These are phyloP conservation scores for Penicillium malachiteum DNA, from an alignment of 495 filamentous ascomycete species.

Conservation along the genomic window DNA sequence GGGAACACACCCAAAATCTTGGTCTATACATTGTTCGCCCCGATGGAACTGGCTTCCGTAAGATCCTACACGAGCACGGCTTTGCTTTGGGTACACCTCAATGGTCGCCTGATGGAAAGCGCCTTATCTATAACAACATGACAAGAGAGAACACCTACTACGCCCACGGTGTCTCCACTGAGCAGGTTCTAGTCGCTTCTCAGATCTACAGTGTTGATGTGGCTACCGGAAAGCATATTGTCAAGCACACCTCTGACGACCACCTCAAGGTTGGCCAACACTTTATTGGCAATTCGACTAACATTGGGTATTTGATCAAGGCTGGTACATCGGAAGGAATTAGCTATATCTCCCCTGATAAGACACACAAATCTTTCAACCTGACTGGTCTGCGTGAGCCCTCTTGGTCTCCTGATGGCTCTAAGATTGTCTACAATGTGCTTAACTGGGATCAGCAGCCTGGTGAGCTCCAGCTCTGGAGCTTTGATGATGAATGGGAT, in stretches of 20 bases:
- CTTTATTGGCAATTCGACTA: not conserved
- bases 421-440: slow-evolving; percentile 3
- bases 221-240: slow-evolving; percentile 3
- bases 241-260: not conserved
- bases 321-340: slow-evolving; percentile 1
- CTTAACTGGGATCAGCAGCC: not conserved
- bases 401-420: slow-evolving; percentile 12
- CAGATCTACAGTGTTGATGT: slow-evolving; percentile 10
- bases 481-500: slow-evolving; percentile 11
- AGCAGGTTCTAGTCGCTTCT: not conserved
- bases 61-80: slow-evolving; percentile 1
- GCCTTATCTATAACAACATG: slow-evolving; percentile 13
- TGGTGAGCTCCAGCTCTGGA: slow-evolving; percentile 6
- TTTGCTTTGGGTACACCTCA: slow-evolving; percentile 11
- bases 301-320: slow-evolving; percentile 11
- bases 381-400: slow-evolving; percentile 1
- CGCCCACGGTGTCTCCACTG: not conserved
- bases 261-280: slow-evolving; percentile 1
- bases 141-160: slow-evolving; percentile 9
- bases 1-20: slow-evolving; percentile 15
- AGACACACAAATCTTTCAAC: not conserved
- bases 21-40: slow-evolving; percentile 8
- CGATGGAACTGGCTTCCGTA: slow-evolving; percentile 8
- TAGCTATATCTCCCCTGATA: slow-evolving; percentile 1
- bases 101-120: slow-evolving; percentile 13